Evolutionary conservation across 2,329 filamentous ascomycete species (phyloP).

Genomic region (Paramyrothecium sp.): DNA sequence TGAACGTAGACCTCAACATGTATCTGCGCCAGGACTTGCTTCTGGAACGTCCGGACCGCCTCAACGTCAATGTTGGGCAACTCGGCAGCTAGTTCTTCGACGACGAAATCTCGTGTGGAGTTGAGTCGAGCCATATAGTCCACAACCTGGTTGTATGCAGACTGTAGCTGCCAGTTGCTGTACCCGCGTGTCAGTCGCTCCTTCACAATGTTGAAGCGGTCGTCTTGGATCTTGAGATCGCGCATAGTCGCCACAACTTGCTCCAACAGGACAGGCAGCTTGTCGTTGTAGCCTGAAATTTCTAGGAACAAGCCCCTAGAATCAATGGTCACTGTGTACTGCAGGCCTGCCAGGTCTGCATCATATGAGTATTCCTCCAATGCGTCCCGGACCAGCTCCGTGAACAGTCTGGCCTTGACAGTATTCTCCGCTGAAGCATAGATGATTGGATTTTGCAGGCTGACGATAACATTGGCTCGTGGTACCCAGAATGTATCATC

Average conservation of each 20-base stretch:
- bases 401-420: slow-evolving; percentile 77
- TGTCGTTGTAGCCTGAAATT: slow-evolving; percentile 93
- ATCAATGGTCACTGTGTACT: slow-evolving; percentile 76
- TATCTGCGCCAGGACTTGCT: slow-evolving; percentile 76
- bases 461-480: slow-evolving; percentile 83
- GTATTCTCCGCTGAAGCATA: slow-evolving; percentile 74
- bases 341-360: slow-evolving; percentile 85
- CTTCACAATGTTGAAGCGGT: slow-evolving; percentile 88
- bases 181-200: slow-evolving; percentile 75
- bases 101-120: slow-evolving; percentile 72
- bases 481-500: slow-evolving; percentile 98
- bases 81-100: slow-evolving; percentile 77
- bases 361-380: slow-evolving; percentile 94
- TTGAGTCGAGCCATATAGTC: slow-evolving; percentile 81
- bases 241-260: slow-evolving; percentile 84
- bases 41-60: slow-evolving; percentile 74
- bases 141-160: slow-evolving; percentile 85
- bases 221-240: slow-evolving; percentile 79
- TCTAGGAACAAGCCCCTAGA: slow-evolving; percentile 73
- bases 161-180: slow-evolving; percentile 83
- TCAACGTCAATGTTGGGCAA: slow-evolving; percentile 71
- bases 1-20: slow-evolving; percentile 87
- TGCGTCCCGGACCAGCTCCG: slow-evolving; percentile 83
- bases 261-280: slow-evolving; percentile 85
- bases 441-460: slow-evolving; percentile 76